Conservation (phyloP, 2,329 filamentous ascomycete genomes). For the Clonostachys chloroleuca region DNA sequence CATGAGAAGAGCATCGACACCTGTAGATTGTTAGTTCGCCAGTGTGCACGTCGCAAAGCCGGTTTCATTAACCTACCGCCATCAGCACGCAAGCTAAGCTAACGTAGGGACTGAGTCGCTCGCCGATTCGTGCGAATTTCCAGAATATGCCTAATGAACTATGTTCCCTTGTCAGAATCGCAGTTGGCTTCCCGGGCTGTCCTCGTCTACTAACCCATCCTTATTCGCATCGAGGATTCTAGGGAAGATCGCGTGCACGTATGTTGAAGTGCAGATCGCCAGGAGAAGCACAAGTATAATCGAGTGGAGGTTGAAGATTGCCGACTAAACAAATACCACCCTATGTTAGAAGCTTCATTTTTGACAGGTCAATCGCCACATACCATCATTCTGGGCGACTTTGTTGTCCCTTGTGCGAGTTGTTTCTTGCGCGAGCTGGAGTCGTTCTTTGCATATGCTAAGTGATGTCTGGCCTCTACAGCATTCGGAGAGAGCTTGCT, state of each 20-base stretch:
- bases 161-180: background rate
- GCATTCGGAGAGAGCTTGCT: too few relatives aligned
- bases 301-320: slow-evolving; percentile 98
- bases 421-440: too few relatives aligned
- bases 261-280: slow-evolving; percentile 92
- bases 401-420: too few relatives aligned
- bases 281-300: slow-evolving; percentile 91
- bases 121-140: slow-evolving; percentile 91
- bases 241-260: slow-evolving; percentile 86
- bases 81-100: slow-evolving; percentile 90
- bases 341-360: background rate
- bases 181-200: background rate
- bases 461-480: too few relatives aligned
- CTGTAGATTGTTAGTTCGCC: too few relatives aligned
- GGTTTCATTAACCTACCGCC: slow-evolving; percentile 59
- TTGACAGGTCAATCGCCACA: too few relatives aligned
- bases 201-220: slow-evolving; percentile 56
- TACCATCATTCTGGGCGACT: too few relatives aligned
- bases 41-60: too few relatives aligned
- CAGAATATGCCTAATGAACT: slow-evolving; percentile 79
- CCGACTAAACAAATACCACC: slow-evolving; percentile 54
- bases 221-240: slow-evolving; percentile 90
- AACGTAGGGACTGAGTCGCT: slow-evolving; percentile 91
- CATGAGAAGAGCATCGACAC: too few relatives aligned
- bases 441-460: too few relatives aligned